Evolutionary conservation across 768 basidiomycete genomes (phyloP), one percentile per base, ranked within the genome.

Genomic region (Mycena filopes): DNA sequence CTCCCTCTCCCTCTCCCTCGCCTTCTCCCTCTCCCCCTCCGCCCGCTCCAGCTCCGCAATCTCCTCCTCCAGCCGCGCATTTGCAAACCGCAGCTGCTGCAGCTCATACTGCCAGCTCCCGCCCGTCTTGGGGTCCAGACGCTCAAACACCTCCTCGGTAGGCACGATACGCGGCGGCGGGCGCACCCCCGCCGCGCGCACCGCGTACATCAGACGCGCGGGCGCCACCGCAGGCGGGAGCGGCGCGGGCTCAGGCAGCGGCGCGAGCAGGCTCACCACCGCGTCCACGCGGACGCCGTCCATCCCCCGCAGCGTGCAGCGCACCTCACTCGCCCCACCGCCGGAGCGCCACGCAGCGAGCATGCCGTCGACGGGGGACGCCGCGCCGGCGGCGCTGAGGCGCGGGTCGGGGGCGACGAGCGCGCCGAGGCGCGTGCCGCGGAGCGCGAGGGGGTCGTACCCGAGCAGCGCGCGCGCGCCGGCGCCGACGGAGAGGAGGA

Each of bases 91-190:
- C 68, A 96, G 81, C 76, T 95, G 93, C 78, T 94, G 91, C 50
- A 96, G 81, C 79, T 95, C 94, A 70, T 95, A 97, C 79, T 97
- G 95, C 95, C 96, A 98, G 68, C 93, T 94, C 33, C 90, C 90
- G 13, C 86, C 89, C 6, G 90, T 80, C 16, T 78, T 76, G 0
- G 85, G 83, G 45, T 91, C 88, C 16, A 96, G 83, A 74, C 93
- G 92, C 42, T 87, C 87, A 66, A 94, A 95, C 20, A 95, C 75
- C 67, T 93, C 65, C 26, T n/a, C 29, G 12, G 29, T 41, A 0
- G 7, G 26, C 41, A 47, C 36, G 31, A 36, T 9, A 2, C 60
- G 62, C 20, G 55, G 38, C 21, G 53, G 36, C 25, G 38, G n/a
- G 21, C 45, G 28, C 38, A 21, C 21, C 3, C 38, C 60, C 36